Conservation (phyloP, 139 green algal species). For the Pseudopediastrum boryanum region DNA sequence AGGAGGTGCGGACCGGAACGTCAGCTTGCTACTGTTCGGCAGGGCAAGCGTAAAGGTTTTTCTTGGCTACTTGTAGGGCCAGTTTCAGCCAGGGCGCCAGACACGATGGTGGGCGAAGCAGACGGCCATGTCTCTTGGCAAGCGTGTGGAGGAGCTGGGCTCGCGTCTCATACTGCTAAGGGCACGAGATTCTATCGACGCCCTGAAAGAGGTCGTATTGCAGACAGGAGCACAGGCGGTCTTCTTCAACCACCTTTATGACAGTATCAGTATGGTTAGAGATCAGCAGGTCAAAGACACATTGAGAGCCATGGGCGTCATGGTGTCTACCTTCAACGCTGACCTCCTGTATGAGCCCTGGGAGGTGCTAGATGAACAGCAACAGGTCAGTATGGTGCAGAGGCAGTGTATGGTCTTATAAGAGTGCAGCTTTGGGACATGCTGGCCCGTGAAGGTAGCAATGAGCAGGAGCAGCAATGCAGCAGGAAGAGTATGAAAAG, state of each 20-base stretch:
- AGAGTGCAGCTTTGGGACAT: too few species aligned
- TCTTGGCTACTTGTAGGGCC: conserved; percentile 46
- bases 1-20: conserved; percentile 77
- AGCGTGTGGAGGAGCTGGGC: conserved; percentile 72
- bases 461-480: too few species aligned
- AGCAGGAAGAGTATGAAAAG: too few species aligned
- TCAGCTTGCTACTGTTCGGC: not conserved
- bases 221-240: conserved; percentile 70
- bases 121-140: conserved; percentile 58
- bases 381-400: conserved; percentile 35
- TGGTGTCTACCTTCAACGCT: conserved; percentile 79
- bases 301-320: conserved; percentile 54
- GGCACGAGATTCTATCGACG: conserved; percentile 51
- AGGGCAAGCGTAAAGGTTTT: too few species aligned
- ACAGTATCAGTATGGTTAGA: conserved; percentile 91
- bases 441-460: too few species aligned
- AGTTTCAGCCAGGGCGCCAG: conserved; percentile 90
- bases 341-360: conserved; percentile 94
- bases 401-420: too few species aligned
- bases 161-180: conserved; percentile 71
- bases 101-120: conserved; percentile 58
- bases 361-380: conserved; percentile 77
- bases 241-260: conserved; percentile 96
- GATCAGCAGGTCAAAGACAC: conserved; percentile 84
- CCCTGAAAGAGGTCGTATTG: conserved; percentile 61